Evolutionary conservation across 1,139 yeast species (phyloP).

Genomic region (Hanseniaspora uvarum): DNA sequence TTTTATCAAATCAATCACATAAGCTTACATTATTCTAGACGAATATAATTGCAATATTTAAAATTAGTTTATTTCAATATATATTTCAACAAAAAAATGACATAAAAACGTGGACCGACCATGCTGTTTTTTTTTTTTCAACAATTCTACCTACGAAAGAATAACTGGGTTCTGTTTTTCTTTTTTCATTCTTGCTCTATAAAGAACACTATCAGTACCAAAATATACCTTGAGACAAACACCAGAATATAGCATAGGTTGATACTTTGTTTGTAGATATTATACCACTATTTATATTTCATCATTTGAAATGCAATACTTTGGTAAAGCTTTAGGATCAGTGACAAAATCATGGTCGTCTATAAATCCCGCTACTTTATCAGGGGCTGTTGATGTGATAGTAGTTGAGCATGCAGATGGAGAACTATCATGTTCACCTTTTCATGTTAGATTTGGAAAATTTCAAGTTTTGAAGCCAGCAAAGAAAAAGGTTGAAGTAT

Average conservation of each 20-base stretch:
- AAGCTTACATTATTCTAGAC: too few relatives aligned
- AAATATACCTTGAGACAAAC: not conserved
- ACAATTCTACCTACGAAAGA: too few relatives aligned
- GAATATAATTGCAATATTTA: too few relatives aligned
- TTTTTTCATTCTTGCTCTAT: too few relatives aligned
- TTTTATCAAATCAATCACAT: too few relatives aligned
- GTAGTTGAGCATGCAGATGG: slow-evolving; percentile 89
- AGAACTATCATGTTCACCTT: slow-evolving; percentile 82
- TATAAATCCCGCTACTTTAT: slow-evolving; percentile 85
- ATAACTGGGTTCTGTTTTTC: too few relatives aligned
- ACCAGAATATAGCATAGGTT: not conserved
- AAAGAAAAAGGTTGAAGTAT: slow-evolving; percentile 82
- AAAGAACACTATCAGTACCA: too few relatives aligned
- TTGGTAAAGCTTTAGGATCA: slow-evolving; percentile 87
- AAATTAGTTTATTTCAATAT: too few relatives aligned
- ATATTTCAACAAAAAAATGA: too few relatives aligned
- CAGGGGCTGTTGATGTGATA: slow-evolving; percentile 95
- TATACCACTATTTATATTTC: not conserved
- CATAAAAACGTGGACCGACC: too few relatives aligned
- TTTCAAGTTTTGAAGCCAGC: slow-evolving; percentile 90
- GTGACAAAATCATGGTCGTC: slow-evolving; percentile 97
- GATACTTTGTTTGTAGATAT: not conserved
- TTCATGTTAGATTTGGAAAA: slow-evolving; percentile 92
- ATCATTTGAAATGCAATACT: slow-evolving; percentile 65
- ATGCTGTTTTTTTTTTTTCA: too few relatives aligned